These are phyloP conservation scores for Thelephora aurantiotincta DNA, from an alignment of 768 basidiomycete genomes.

Conservation along the genomic window DNA sequence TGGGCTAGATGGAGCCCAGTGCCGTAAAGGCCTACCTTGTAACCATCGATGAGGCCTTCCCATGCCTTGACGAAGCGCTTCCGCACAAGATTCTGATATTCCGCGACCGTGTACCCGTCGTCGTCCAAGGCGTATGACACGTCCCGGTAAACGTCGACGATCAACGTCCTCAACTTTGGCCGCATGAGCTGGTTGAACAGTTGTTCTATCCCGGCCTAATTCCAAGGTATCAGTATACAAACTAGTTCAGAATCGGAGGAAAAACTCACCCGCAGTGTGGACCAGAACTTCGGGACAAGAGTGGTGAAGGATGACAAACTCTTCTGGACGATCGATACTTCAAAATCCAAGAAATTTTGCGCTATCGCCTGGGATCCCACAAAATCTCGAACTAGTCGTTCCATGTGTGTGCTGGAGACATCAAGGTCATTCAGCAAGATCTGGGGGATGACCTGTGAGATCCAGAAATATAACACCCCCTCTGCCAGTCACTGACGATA, in stretches of 20 bases:
- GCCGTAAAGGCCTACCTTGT: conserved; percentile 43
- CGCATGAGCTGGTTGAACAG: conserved; percentile 91
- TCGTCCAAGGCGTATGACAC: conserved; percentile 83
- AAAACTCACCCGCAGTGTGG: conserved; percentile 51
- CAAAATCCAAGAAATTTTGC: conserved; percentile 53
- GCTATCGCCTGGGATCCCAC: conserved; percentile 34
- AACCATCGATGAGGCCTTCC: conserved; percentile 77
- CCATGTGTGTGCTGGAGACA: conserved; percentile 78
- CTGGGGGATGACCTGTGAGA: conserved; percentile 23
- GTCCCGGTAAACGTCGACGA: conserved; percentile 84
- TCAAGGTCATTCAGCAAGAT: conserved; percentile 91
- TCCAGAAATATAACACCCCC: background rate
- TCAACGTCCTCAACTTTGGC: conserved; percentile 70
- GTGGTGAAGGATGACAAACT: conserved; percentile 35
- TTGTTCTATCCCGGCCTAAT: conserved; percentile 79
- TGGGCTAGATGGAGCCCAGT: background rate
- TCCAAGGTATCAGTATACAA: background rate
- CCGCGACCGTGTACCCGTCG: conserved; percentile 68
- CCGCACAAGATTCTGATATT: conserved; percentile 73
- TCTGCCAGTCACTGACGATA: conserved; percentile 42
- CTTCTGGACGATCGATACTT: conserved; percentile 35
- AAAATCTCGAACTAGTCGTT: conserved; percentile 62
- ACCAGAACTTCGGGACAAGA: conserved; percentile 52
- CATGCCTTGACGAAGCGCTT: conserved; percentile 86
- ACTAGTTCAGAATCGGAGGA: background rate